phyloP scores from a whole-genome alignment of 371 early-diverging fungal genomes.

The Lichtheimia hyalospora region DNA sequence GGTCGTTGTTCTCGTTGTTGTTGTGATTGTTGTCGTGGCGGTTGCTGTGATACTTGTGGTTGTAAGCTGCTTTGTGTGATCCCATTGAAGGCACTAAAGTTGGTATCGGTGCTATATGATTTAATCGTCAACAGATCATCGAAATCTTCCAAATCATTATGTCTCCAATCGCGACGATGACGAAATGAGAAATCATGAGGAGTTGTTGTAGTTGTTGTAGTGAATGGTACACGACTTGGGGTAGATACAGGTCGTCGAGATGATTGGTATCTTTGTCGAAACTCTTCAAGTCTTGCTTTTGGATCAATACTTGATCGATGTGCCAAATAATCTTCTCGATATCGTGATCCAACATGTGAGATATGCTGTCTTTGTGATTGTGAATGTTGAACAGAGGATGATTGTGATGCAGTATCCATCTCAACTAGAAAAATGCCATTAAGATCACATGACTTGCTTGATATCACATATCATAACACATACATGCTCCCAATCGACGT shows the following conservation, averaged over 20 bases:
- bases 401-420: too few relatives aligned
- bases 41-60: background rate
- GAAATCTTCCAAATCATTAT: background rate
- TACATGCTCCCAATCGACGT: background rate
- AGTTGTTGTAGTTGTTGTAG: background rate
- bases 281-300: background rate
- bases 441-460: too few relatives aligned
- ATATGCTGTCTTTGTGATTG: too few relatives aligned
- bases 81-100: constrained; percentile 6
- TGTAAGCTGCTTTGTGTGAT: background rate
- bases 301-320: background rate
- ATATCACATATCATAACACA: background rate
- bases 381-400: too few relatives aligned
- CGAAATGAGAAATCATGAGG: constrained; percentile 6
- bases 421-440: too few relatives aligned
- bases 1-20: background rate
- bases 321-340: background rate
- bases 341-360: too few relatives aligned
- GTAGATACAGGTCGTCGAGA: too few relatives aligned
- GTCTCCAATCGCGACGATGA: constrained; percentile 10
- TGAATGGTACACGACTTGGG: background rate
- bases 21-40: background rate
- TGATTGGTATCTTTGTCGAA: background rate
- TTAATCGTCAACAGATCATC: constrained; percentile 6
- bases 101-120: constrained; percentile 12